phyloP scores from a whole-genome alignment of 2,329 filamentous ascomycete species.

The Ascomycota sp. region DNA sequence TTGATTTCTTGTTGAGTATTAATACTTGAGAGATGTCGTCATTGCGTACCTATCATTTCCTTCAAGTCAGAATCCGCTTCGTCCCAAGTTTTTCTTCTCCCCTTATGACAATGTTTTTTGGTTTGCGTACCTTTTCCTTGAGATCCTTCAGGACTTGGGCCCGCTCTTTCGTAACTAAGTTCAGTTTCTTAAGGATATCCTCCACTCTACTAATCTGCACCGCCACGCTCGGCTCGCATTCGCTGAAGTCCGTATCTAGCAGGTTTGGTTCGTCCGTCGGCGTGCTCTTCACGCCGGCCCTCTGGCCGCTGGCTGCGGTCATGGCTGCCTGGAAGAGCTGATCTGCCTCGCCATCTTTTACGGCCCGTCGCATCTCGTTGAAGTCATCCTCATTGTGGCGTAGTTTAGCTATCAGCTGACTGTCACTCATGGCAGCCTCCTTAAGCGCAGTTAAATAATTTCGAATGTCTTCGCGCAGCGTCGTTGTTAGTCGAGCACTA shows the following conservation, averaged over 20 bases:
- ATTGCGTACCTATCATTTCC: conserved; percentile 56
- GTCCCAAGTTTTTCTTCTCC: not conserved
- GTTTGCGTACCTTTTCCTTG: conserved; percentile 69
- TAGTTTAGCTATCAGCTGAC: conserved; percentile 62
- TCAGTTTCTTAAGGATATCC: conserved; percentile 75
- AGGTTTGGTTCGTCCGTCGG: conserved; percentile 50
- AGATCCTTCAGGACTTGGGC: conserved; percentile 87
- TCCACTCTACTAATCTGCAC: conserved; percentile 84
- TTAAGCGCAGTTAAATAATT: conserved; percentile 79
- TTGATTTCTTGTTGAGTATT: conserved; percentile 93
- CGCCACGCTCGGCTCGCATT: conserved; percentile 57
- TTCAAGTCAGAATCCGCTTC: conserved; percentile 4
- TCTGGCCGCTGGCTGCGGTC: conserved; percentile 51
- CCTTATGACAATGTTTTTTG: no score
- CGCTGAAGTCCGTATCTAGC: conserved; percentile 80
- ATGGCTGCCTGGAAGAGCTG: conserved; percentile 75
- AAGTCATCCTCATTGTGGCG: conserved; percentile 76
- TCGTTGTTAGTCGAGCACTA: conserved; percentile 73
- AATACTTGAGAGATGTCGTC: conserved; percentile 96
- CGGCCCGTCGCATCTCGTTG: conserved; percentile 83
- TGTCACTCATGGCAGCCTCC: conserved; percentile 73
- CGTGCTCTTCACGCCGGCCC: conserved; percentile 39
- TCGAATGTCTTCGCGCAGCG: conserved; percentile 66
- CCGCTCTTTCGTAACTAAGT: conserved; percentile 77
- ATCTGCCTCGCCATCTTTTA: conserved; percentile 70